A percentile compares a stretch with the other conserved stretches of the same genome.
Conservation (phyloP, 108 stramenopile genomes). For the Cyclotella sp. region DNA sequence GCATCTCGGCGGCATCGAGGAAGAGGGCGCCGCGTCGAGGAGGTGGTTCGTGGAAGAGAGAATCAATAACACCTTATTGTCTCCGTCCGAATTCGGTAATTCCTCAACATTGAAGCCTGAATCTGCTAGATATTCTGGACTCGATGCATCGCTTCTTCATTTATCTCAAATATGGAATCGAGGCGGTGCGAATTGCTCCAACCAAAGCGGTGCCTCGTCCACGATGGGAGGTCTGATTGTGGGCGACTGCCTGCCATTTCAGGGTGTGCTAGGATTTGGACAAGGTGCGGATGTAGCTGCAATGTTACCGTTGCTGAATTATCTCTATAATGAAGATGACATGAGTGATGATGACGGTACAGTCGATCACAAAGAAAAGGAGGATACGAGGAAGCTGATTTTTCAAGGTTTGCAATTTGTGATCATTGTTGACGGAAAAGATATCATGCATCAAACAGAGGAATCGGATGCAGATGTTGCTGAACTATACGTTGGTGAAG, state of each 20-base stretch:
- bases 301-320: slow-evolving; percentile 65
- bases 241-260: slow-evolving; percentile 61
- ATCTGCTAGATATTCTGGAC: slow-evolving; percentile 48
- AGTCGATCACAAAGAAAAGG: slow-evolving; percentile 8
- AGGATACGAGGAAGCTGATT: slow-evolving; percentile 11
- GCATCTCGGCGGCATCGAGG: slow-evolving; percentile 8
- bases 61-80: neutral
- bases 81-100: slow-evolving; percentile 4
- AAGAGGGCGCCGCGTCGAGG: slow-evolving; percentile 23
- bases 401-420: slow-evolving; percentile 56
- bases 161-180: slow-evolving; percentile 80
- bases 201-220: neutral
- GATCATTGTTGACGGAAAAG: slow-evolving; percentile 45
- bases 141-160: slow-evolving; percentile 83
- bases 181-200: slow-evolving; percentile 23
- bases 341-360: slow-evolving; percentile 15
- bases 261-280: slow-evolving; percentile 79
- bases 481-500: slow-evolving; percentile 42
- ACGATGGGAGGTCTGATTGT: neutral
- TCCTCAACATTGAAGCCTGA: neutral
- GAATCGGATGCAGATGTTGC: neutral
- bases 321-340: slow-evolving; percentile 26
- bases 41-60: slow-evolving; percentile 42
- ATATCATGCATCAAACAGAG: slow-evolving; percentile 30
- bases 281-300: slow-evolving; percentile 78